Base-by-base conservation (phyloP, 306 rosid species). In the Citrullus mucosospermus region DNA sequence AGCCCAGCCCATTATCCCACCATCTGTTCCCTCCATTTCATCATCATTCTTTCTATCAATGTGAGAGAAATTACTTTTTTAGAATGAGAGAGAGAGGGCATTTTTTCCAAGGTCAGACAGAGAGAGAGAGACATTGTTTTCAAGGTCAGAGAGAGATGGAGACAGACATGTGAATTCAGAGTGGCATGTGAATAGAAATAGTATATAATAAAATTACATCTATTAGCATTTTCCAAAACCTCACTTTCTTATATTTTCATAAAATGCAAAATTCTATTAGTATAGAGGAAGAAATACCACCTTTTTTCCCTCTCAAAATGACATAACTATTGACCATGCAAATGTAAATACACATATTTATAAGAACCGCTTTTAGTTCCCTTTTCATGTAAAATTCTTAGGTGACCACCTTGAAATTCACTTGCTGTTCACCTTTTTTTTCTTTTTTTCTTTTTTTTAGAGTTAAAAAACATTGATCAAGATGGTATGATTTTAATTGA, bases 1-100 rank as follows among this genome's bases (percentile, higher is more conserved):
- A 11, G 58, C 62, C 78, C 78, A 53, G 78, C 78, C 78, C 78
- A 74, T 53, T 54, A 51, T 22, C 58, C 77, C 38, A 44, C 77
- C 59, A 10, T 20, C 69, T 69, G 75, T 41, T 25, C 76, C 11
- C 39, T 72, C 9, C n/a, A 7, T 15, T 18, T 50, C 57, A 44
- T 73, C 46, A 51, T 73, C 57, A 46, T 73, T 53, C 3, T 51
- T 14, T 22, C 9, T 6, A 22, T 69, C 56, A n/a, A 44, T 39
- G 17, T 16, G 53, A 18, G 73, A 10, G 73, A 67, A 67, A 67
- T 67, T 67, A 67, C 75, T 44, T 70, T 70, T 46, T 70, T 44
- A 9, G 39, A 41, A 15, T 48, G 57, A 14, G 59, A 46, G 17
- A 41, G 53, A 69, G 30, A 41, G 28, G 7, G 50, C 76, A 44